phyloP scores from a whole-genome alignment of 1,284 basidiomycete genomes.

The Trametes versicolor region DNA sequence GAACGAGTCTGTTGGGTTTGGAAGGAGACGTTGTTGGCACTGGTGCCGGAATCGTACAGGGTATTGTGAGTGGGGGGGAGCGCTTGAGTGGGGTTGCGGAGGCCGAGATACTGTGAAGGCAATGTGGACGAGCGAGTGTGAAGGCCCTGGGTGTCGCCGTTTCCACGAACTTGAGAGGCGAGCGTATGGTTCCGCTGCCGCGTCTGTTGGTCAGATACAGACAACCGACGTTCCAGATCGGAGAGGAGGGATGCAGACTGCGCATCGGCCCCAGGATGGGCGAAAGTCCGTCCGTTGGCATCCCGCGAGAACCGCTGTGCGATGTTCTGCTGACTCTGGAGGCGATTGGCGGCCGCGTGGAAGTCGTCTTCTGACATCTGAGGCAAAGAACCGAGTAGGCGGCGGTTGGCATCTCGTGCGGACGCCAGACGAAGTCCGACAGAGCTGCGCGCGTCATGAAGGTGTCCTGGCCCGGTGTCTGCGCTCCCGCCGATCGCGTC shows the following conservation, averaged over 20 bases:
- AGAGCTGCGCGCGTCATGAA: neutral
- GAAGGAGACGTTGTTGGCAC: slow-evolving; percentile 13
- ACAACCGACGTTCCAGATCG: slow-evolving; percentile 30
- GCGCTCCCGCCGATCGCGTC: slow-evolving; percentile 34
- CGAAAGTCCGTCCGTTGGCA: neutral
- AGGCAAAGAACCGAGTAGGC: slow-evolving; percentile 41
- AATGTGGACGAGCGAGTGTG: slow-evolving; percentile 43
- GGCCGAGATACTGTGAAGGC: slow-evolving; percentile 40
- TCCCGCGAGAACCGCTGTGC: slow-evolving; percentile 11
- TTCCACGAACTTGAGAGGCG: slow-evolving; percentile 30
- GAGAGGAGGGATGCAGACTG: slow-evolving; percentile 23
- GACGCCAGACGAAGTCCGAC: neutral
- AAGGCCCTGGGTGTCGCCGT: slow-evolving; percentile 32
- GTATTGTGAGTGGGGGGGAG: slow-evolving; percentile 19
- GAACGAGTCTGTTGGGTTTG: slow-evolving; percentile 21
- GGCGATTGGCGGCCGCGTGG: slow-evolving; percentile 39
- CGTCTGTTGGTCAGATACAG: slow-evolving; percentile 30
- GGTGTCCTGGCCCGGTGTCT: neutral
- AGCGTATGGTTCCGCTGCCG: slow-evolving; percentile 45
- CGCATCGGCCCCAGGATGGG: slow-evolving; percentile 4
- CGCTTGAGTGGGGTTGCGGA: slow-evolving; percentile 15
- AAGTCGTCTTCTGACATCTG: slow-evolving; percentile 52
- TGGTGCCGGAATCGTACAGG: slow-evolving; percentile 27
- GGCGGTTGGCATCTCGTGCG: slow-evolving; percentile 21
- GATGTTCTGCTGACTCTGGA: slow-evolving; percentile 15